A percentile compares a stretch with the other conserved stretches of the same genome.
phyloP scores from a whole-genome alignment of 73 alveolate species.

The Paraurostyla sp. region DNA sequence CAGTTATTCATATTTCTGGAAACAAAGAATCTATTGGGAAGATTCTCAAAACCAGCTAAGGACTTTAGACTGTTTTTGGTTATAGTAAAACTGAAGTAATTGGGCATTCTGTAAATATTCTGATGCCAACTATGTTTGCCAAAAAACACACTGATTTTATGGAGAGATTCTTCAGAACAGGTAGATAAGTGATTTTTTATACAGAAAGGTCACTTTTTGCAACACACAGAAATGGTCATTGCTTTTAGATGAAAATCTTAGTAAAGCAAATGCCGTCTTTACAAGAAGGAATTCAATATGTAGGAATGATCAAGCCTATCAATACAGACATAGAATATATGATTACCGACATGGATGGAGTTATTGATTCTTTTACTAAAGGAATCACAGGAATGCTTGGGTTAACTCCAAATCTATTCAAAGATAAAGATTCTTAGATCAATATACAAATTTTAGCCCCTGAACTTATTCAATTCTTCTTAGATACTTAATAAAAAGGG shows the following conservation, averaged over 20 bases:
- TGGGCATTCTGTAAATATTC: conserved; percentile 62
- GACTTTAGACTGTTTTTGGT: conserved; percentile 61
- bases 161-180: conserved; percentile 71
- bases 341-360: conserved; percentile 61
- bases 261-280: conserved; percentile 61
- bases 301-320: conserved; percentile 64
- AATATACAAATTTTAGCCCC: conserved; percentile 63
- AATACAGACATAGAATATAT: conserved; percentile 53
- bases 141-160: conserved; percentile 62
- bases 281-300: conserved; percentile 59
- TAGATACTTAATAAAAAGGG: conserved; percentile 27
- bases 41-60: conserved; percentile 55
- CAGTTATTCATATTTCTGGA: conserved; percentile 68
- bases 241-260: conserved; percentile 65
- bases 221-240: conserved; percentile 64
- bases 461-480: conserved; percentile 41
- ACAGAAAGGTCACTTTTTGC: conserved; percentile 60
- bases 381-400: conserved; percentile 60
- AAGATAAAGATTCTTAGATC: conserved; percentile 55
- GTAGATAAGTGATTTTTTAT: conserved; percentile 55
- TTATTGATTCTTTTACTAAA: conserved; percentile 49
- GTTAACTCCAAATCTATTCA: conserved; percentile 42
- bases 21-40: conserved; percentile 64
- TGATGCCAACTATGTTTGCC: conserved; percentile 69
- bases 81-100: conserved; percentile 62